phyloP scores from a whole-genome alignment of 164 flowering plant genomes.

The Tetrastigma voinierianum region DNA sequence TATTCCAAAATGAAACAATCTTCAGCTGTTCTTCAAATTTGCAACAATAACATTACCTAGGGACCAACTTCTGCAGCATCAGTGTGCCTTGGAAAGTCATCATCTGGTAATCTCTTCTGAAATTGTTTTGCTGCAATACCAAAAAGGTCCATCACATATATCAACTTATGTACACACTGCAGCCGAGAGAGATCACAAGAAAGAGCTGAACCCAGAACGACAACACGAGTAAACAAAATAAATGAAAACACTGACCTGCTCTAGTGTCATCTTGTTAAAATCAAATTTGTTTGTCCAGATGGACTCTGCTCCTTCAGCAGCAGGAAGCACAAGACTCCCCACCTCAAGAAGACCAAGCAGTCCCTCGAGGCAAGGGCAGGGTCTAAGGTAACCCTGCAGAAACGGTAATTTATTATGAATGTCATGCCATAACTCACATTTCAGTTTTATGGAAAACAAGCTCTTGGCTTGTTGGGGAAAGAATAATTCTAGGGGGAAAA shows the following conservation, averaged over 20 bases:
- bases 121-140: slow-evolving; percentile 36
- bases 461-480: too few species aligned
- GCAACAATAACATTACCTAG: slow-evolving; percentile 16
- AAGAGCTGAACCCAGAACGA: background rate
- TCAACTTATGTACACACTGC: too few species aligned
- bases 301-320: too few species aligned
- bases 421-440: background rate
- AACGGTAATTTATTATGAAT: background rate
- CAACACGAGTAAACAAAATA: background rate
- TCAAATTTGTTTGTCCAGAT: too few species aligned
- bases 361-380: slow-evolving; percentile 47
- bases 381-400: slow-evolving; percentile 65
- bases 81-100: slow-evolving; percentile 70
- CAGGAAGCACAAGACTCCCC: too few species aligned
- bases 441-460: background rate
- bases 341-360: slow-evolving; percentile 16
- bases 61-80: slow-evolving; percentile 48
- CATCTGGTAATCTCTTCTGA: slow-evolving; percentile 33
- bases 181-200: background rate
- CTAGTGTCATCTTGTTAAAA: too few species aligned
- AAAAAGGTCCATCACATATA: background rate
- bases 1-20: background rate
- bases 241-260: background rate
- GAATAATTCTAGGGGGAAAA: too few species aligned
- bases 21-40: slow-evolving; percentile 2